phyloP scores from a whole-genome alignment of 805 yeast genomes.

The Zygosaccharomyces gambellarensis region DNA sequence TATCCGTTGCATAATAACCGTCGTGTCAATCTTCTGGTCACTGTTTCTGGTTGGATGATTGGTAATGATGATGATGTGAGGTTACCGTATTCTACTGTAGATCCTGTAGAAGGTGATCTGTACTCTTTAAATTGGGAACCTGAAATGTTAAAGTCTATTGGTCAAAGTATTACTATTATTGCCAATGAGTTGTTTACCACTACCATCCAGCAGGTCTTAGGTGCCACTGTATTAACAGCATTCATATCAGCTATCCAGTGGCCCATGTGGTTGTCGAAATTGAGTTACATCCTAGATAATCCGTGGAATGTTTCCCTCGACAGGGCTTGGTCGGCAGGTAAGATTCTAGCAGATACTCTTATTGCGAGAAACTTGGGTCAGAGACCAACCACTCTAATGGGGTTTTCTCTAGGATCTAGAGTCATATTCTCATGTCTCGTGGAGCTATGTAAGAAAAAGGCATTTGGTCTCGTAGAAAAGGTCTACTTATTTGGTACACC shows the following conservation, averaged over 20 bases:
- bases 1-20: slow-evolving; percentile 88
- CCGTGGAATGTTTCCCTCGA: slow-evolving; percentile 98
- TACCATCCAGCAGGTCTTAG: slow-evolving; percentile 90
- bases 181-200: slow-evolving; percentile 92
- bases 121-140: slow-evolving; percentile 96
- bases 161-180: slow-evolving; percentile 88
- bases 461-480: slow-evolving; percentile 82
- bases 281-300: slow-evolving; percentile 85
- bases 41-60: slow-evolving; percentile 97
- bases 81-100: slow-evolving; percentile 92
- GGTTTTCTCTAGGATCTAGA: slow-evolving; percentile 90
- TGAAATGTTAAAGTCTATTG: slow-evolving; percentile 91
- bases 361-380: slow-evolving; percentile 85
- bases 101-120: slow-evolving; percentile 96
- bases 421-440: slow-evolving; percentile 84
- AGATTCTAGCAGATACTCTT: slow-evolving; percentile 83
- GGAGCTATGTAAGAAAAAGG: slow-evolving; percentile 80
- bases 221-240: slow-evolving; percentile 83
- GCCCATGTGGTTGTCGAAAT: slow-evolving; percentile 86
- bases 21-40: slow-evolving; percentile 77
- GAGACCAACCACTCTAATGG: slow-evolving; percentile 86
- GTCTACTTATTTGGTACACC: slow-evolving; percentile 89
- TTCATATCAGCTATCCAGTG: slow-evolving; percentile 89
- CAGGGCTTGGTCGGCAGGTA: slow-evolving; percentile 95
- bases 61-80: slow-evolving; percentile 94